phyloP scores from a whole-genome alignment of 2,329 filamentous ascomycete genomes.

The Monosporascus sp. region DNA sequence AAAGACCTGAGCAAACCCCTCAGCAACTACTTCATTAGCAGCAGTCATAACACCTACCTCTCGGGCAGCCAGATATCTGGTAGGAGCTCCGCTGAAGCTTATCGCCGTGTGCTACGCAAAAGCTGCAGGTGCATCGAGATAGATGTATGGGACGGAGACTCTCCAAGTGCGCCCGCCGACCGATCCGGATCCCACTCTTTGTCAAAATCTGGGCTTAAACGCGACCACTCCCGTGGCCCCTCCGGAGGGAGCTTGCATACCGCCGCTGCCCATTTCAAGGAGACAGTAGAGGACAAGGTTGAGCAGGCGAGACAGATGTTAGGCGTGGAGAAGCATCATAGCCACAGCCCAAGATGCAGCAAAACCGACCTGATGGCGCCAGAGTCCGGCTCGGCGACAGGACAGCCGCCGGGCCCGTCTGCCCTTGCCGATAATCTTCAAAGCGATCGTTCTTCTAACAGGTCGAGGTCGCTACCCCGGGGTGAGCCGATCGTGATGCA shows the following conservation, averaged over 20 bases:
- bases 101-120: constrained; percentile 63
- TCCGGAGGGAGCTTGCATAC: constrained; percentile 44
- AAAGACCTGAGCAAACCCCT: constrained; percentile 64
- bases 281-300: constrained; percentile 28
- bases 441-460: constrained; percentile 10
- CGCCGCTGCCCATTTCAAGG: constrained; percentile 35
- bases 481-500: constrained; percentile 78
- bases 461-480: constrained; percentile 29
- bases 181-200: constrained; percentile 25
- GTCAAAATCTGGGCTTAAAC: constrained; percentile 32
- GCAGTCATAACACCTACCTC: constrained; percentile 91
- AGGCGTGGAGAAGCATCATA: constrained; percentile 23
- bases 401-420: constrained; percentile 7
- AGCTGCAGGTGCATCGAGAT: constrained; percentile 91
- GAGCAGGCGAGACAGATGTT: constrained; percentile 26
- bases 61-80: constrained; percentile 81
- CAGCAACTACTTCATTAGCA: constrained; percentile 89
- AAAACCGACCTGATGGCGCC: constrained; percentile 15
- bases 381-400: constrained; percentile 11
- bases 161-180: constrained; percentile 26
- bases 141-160: constrained; percentile 82
- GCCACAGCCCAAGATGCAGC: constrained; percentile 23
- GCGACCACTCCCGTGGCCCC: constrained; percentile 41
- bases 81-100: constrained; percentile 70
- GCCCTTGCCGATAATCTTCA: constrained; percentile 8